Evolutionary conservation across 2,329 filamentous ascomycete genomes (phyloP).

Genomic region (Diaporthe amygdali): DNA sequence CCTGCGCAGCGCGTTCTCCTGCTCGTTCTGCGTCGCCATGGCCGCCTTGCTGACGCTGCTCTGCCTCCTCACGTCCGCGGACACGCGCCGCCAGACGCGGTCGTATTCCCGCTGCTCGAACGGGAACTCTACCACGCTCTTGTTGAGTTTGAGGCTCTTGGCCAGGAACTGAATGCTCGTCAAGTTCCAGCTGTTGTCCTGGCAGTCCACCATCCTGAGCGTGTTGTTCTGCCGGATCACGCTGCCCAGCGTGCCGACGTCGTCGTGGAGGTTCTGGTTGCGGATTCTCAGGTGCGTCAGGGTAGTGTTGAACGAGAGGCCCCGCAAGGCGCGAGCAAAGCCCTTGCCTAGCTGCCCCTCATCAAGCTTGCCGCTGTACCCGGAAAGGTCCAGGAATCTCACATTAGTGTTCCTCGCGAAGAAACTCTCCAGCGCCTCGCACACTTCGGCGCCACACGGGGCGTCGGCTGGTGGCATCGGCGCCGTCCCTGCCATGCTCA

Average conservation of each 20-base stretch:
- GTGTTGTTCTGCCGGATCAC: conserved; percentile 54
- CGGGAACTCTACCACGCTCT: conserved; percentile 49
- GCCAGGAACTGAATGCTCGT: conserved; percentile 55
- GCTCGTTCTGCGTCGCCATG: conserved; percentile 28
- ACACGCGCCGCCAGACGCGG: conserved; percentile 30
- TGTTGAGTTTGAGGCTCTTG: conserved; percentile 48
- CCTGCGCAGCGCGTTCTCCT: conserved; percentile 27
- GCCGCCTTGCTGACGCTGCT: conserved; percentile 23
- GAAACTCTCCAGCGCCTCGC: conserved; percentile 53
- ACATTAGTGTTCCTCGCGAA: conserved; percentile 57
- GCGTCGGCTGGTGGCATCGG: conserved; percentile 42
- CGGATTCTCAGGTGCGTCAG: conserved; percentile 57
- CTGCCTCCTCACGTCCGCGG: conserved; percentile 28
- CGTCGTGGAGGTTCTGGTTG: conserved; percentile 60
- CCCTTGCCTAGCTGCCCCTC: conserved; percentile 60
- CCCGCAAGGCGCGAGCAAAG: conserved; percentile 53
- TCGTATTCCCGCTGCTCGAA: conserved; percentile 33
- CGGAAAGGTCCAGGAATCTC: conserved; percentile 61
- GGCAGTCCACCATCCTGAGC: conserved; percentile 58
- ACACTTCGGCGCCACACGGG: conserved; percentile 48
- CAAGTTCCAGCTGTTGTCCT: conserved; percentile 59
- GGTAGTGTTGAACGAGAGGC: conserved; percentile 35
- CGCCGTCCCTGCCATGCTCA: conserved; percentile 61
- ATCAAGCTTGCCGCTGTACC: conserved; percentile 62
- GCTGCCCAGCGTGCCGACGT: conserved; percentile 55